phyloP scores from a whole-genome alignment of 306 rosid species.

The Datisca glomerata region DNA sequence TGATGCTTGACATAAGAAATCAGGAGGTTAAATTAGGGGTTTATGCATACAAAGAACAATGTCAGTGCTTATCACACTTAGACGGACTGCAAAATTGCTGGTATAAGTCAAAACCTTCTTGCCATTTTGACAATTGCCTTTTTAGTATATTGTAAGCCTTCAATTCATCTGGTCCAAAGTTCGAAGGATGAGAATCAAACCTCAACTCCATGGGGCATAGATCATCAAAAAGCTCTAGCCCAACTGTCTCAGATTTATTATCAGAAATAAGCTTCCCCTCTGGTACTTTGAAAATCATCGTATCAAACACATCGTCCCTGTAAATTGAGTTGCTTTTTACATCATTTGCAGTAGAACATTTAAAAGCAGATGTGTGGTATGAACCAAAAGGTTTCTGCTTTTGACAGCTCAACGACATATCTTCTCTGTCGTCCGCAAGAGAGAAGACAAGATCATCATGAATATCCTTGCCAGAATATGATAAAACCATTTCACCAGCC shows the following conservation, averaged over 20 bases:
- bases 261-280: constrained; percentile 17
- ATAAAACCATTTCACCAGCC: constrained; percentile 24
- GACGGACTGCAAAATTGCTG: constrained; percentile 2
- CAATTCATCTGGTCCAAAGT: constrained; percentile 24
- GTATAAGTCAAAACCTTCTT: constrained; percentile 22
- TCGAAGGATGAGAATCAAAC: constrained; percentile 25
- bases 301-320: constrained; percentile 19
- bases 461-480: constrained; percentile 14
- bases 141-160: constrained; percentile 36
- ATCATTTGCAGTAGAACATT: constrained; percentile 7
- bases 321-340: constrained; percentile 16
- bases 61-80: no score
- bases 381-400: constrained; percentile 23
- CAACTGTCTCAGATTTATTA: constrained; percentile 21
- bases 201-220: constrained; percentile 43
- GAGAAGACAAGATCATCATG: constrained; percentile 24
- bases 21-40: no score
- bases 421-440: constrained; percentile 42
- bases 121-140: constrained; percentile 50
- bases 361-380: constrained; percentile 23
- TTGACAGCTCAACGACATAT: constrained; percentile 20
- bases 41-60: no score
- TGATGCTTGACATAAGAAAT: no score
- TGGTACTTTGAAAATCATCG: constrained; percentile 27
- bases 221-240: constrained; percentile 37